Conservation (phyloP, 345 rosid species). For the Citrus glauca region DNA sequence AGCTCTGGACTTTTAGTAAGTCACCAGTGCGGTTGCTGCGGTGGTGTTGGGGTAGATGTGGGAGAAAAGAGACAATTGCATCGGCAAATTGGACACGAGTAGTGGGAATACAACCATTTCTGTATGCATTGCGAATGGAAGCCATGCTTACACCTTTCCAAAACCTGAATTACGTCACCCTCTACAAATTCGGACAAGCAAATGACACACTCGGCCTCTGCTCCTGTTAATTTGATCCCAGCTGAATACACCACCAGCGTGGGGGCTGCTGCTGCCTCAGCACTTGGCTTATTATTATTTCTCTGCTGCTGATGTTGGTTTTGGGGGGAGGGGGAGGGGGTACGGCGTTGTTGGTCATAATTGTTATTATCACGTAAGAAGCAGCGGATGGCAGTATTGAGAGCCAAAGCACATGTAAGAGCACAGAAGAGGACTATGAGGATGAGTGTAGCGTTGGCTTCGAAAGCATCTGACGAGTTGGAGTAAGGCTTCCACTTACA, state of each 20-base stretch:
- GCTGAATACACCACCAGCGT: constrained; percentile 33
- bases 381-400: constrained; percentile 65
- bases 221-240: constrained; percentile 51
- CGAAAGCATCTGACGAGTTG: constrained; percentile 36
- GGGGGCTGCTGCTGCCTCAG: constrained; percentile 19
- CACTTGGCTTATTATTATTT: constrained; percentile 22
- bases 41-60: not conserved
- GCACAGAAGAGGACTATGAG: constrained; percentile 55
- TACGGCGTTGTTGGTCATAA: not conserved
- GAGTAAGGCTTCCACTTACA: constrained; percentile 45
- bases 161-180: constrained; percentile 57
- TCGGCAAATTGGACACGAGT: constrained; percentile 84
- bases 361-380: constrained; percentile 26
- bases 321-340: constrained; percentile 6
- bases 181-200: constrained; percentile 66
- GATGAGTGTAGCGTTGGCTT: constrained; percentile 42
- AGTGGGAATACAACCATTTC: constrained; percentile 55
- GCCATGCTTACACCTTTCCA: constrained; percentile 66
- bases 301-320: constrained; percentile 21
- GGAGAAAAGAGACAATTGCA: constrained; percentile 31
- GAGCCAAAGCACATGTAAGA: constrained; percentile 56
- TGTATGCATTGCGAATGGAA: constrained; percentile 73
- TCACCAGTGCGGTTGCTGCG: too few species aligned
- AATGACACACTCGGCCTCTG: constrained; percentile 62
- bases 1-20: too few species aligned